Evolutionary conservation across 176 grass and related monocot species (phyloP).

Genomic region (Lolium rigidum): DNA sequence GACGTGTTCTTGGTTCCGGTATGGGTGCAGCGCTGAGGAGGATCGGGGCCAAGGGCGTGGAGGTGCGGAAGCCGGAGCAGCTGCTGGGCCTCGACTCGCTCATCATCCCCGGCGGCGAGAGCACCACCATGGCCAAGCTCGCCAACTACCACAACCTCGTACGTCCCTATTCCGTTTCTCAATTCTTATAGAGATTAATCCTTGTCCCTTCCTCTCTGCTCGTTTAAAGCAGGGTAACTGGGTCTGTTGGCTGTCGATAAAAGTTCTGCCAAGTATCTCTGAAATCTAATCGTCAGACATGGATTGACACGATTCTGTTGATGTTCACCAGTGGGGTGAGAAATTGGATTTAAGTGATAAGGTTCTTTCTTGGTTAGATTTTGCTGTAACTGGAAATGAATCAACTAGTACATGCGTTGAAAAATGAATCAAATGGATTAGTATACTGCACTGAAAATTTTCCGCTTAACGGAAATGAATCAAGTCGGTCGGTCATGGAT

Average conservation of each 20-base stretch:
- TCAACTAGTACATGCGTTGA: no score
- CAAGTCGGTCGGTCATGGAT: no score
- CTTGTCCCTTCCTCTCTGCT: no score
- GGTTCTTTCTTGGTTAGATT: not conserved
- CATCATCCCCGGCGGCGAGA: constrained; percentile 99
- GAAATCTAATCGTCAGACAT: no score
- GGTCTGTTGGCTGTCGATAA: no score
- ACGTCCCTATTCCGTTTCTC: not conserved
- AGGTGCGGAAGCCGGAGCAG: constrained; percentile 92
- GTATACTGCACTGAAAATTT: not conserved
- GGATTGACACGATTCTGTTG: not conserved
- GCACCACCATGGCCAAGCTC: constrained; percentile 99
- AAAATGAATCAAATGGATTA: not conserved
- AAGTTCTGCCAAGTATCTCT: not conserved
- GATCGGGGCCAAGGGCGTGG: constrained; percentile 82
- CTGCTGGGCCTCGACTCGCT: constrained; percentile 67
- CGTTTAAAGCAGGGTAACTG: no score
- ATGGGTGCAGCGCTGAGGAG: constrained; percentile 70
- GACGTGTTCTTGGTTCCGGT: constrained; percentile 23
- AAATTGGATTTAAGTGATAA: not conserved
- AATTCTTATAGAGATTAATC: no score
- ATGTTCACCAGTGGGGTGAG: not conserved
- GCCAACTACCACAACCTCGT: constrained; percentile 91
- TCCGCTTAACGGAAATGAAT: not conserved
- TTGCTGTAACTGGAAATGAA: no score